Base-by-base conservation (phyloP, 75 land plant genomes). In the Sequoia sempervirens region DNA sequence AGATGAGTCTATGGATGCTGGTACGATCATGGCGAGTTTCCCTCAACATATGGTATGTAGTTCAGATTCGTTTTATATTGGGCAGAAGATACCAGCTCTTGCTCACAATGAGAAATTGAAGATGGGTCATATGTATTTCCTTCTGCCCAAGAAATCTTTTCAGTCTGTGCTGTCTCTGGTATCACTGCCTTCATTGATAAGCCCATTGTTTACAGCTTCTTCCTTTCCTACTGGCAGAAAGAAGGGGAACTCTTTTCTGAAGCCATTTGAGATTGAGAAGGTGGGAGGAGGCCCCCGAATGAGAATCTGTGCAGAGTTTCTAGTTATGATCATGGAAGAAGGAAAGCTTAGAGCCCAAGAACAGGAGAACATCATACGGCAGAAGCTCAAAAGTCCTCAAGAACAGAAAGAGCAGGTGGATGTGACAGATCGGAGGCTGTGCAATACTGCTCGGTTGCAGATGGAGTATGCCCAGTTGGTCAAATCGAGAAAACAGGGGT, bases 21-120 rank as follows among this genome's bases (percentile, higher is more conserved):
- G 87, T 15, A 84, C 89, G 81, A 81, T 88, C 15, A 86, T 88
- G 86, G 1, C 28, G 11, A 87, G 87, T 82, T 86, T 86, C 40
- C 91, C 90, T 3, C 82, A 82, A 56, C 88, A 89, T 83, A 70
- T 87, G 36, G 80, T 91, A 18, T 91, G 93, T 81, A 85, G 72
- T 15, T 87, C 91, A 0, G 93, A 91, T 74, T 89, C 90, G 6
- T 86, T 91, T 66, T 89, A 85, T 84, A 89, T 91, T 23, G 93
- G 93, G 45, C 90, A 87, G 82, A 91, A 91, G 26, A 84, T 86
- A 68, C 89, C 89, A 1, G 10, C 86, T 7, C 87, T 91, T 8
- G 68, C 87, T 38, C 73, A 79, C 12, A 26, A 84, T 32, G 88
- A 91, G 23, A 11, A 79, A 68, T 89, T 91, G 5, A 56, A 85